Conservation (phyloP, 768 basidiomycete species). For the Fistulinella prunicolor region DNA sequence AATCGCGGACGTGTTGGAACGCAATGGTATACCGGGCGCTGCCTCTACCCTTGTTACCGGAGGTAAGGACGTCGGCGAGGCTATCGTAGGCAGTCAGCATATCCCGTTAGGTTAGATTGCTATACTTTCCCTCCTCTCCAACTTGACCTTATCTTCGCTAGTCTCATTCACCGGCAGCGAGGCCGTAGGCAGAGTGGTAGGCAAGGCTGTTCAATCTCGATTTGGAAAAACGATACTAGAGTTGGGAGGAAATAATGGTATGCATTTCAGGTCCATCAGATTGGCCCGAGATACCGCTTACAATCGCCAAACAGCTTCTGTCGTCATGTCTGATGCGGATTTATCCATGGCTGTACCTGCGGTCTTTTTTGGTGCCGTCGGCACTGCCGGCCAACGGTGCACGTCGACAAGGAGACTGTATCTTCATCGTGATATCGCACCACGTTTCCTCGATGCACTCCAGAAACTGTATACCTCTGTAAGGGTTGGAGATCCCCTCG, state of each 20-base stretch:
- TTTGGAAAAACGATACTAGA: constrained; percentile 92
- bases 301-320: constrained; percentile 57
- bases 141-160: constrained; percentile 27
- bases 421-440: constrained; percentile 77
- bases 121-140: constrained; percentile 1
- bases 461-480: constrained; percentile 69
- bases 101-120: constrained; percentile 70
- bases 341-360: constrained; percentile 84
- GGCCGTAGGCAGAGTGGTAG: constrained; percentile 80
- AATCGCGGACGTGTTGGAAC: constrained; percentile 74
- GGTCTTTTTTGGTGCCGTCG: constrained; percentile 92
- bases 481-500: constrained; percentile 83
- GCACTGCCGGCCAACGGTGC: constrained; percentile 74
- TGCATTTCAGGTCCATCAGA: constrained; percentile 19
- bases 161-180: constrained; percentile 98
- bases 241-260: constrained; percentile 94
- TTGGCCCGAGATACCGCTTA: constrained; percentile 17
- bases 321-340: constrained; percentile 93
- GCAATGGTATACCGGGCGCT: constrained; percentile 80
- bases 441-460: constrained; percentile 72
- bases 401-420: constrained; percentile 91
- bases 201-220: constrained; percentile 78
- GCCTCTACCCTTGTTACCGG: constrained; percentile 82
- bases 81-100: constrained; percentile 65
- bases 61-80: constrained; percentile 75